phyloP scores from a whole-genome alignment of 257 asterid genomes.

The Cinchona pubescens region DNA sequence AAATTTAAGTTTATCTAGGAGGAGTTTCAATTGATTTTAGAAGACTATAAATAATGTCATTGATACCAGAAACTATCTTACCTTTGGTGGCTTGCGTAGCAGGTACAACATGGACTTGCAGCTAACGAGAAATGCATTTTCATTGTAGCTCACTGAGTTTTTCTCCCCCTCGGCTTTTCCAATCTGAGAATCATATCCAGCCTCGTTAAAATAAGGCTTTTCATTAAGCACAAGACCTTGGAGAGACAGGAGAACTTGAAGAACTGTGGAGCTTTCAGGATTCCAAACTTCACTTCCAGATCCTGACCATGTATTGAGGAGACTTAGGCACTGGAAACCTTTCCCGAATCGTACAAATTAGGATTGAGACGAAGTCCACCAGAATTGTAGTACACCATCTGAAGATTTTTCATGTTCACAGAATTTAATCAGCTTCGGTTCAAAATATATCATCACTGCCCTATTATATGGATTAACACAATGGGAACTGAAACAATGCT shows the following conservation, averaged over 20 bases:
- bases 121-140: conserved; percentile 82
- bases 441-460: neutral
- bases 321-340: conserved; percentile 85
- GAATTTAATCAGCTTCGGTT: conserved; percentile 2
- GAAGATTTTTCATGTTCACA: conserved; percentile 28
- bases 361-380: conserved; percentile 95
- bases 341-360: conserved; percentile 83
- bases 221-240: conserved; percentile 95
- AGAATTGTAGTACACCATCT: conserved; percentile 88
- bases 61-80: conserved; percentile 24
- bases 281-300: conserved; percentile 84
- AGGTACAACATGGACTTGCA: conserved; percentile 84
- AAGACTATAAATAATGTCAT: neutral
- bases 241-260: conserved; percentile 86
- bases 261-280: conserved; percentile 67
- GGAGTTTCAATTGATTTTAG: neutral
- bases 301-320: conserved; percentile 88
- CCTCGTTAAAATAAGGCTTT: conserved; percentile 89
- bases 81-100: conserved; percentile 85
- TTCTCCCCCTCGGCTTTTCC: conserved; percentile 93
- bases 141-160: conserved; percentile 80
- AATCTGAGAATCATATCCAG: conserved; percentile 78
- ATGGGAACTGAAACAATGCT: neutral
- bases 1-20: neutral
- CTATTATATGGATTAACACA: neutral